A percentile compares a stretch with the other conserved stretches of the same genome.
Evolutionary conservation across 1,139 yeast species (phyloP).

Genomic region (Petasospora rhodanensis): DNA sequence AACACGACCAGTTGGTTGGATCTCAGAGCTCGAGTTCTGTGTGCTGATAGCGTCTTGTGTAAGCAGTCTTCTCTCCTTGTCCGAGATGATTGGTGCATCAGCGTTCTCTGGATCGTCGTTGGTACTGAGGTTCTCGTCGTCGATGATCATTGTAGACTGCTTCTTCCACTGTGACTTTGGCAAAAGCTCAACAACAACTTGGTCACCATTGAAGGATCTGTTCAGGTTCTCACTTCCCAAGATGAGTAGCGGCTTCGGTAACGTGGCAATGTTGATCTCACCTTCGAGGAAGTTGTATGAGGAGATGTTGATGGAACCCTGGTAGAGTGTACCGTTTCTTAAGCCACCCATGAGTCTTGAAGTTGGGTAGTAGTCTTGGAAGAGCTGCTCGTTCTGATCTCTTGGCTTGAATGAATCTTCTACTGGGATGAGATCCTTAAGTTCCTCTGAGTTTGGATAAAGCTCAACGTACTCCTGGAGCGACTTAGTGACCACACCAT

Average conservation of each 20-base stretch:
- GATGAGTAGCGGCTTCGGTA: conserved; percentile 77
- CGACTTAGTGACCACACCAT: conserved; percentile 51
- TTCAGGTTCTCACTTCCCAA: conserved; percentile 82
- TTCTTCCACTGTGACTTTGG: conserved; percentile 87
- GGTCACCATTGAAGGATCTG: conserved; percentile 89
- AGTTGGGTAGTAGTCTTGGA: conserved; percentile 73
- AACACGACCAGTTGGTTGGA: conserved; percentile 88
- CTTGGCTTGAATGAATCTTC: conserved; percentile 32
- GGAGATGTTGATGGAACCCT: conserved; percentile 76
- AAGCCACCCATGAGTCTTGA: conserved; percentile 89
- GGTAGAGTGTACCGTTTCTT: conserved; percentile 80
- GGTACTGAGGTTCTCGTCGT: conserved; percentile 46
- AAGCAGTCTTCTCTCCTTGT: conserved; percentile 47
- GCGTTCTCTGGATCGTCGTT: conserved; percentile 39
- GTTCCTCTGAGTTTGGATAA: conserved; percentile 69
- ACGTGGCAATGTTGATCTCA: conserved; percentile 64
- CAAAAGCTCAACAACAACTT: conserved; percentile 83
- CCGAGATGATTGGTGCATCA: conserved; percentile 24
- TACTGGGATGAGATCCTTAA: conserved; percentile 77
- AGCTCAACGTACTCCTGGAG: conserved; percentile 64
- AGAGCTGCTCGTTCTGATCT: conserved; percentile 47
- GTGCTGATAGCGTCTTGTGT: conserved; percentile 71
- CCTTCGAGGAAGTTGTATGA: conserved; percentile 90
- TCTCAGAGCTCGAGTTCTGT: conserved; percentile 46
- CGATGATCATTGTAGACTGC: conserved; percentile 75